Base-by-base conservation (phyloP, 805 yeast species). In the Cyberlindnera samutprakarnensis region DNA sequence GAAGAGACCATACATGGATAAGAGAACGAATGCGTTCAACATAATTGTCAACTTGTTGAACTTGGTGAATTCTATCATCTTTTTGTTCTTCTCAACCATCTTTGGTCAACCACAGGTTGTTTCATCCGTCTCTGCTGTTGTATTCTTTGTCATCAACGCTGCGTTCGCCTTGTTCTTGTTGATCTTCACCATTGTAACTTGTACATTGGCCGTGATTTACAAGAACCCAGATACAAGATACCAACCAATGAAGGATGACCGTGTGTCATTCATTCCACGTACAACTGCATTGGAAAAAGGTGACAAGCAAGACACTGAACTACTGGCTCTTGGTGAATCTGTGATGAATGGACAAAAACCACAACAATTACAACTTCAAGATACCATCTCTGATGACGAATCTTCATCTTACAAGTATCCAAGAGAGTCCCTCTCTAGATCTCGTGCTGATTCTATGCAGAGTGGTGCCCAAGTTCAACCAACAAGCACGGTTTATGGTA, bases 141-240 rank as follows among this genome's bases (percentile, higher is more conserved):
- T 92, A 7, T 78, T 85, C 47, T 92, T 92, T 50, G 74, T 92
- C 15, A 53, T 90, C 49, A 92, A 92, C 57, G 98, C 98, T 0
- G 78, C 75, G 0, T 82, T 86, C 58, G 90, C 96, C 4, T 66
- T 85, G 43, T 70, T 84, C 48, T 68, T 90, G 49, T 62, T 92
- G 53, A 63, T 92, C 30, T 79, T 88, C 68, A 87, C 95, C 28
- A 77, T 92, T 46, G 75, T 87, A 23, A 83, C 95, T 2, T 88
- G 97, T 62, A 64, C 78, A 6, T 64, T 86, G 58, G 95, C 96
- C 1, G 58, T 92, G 47, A 44, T 88, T 20, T 79, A 82, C 56
- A 86, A 82, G 66, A 87, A 92, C 56, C 97, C 98, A 32, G 98
- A 92, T 59, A 75, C 90, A 8, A 73, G 95, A 47, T 92, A 92